Evolutionary conservation across 2,329 filamentous ascomycete species (phyloP).

Genomic region (Cladosporium cucumerinum): DNA sequence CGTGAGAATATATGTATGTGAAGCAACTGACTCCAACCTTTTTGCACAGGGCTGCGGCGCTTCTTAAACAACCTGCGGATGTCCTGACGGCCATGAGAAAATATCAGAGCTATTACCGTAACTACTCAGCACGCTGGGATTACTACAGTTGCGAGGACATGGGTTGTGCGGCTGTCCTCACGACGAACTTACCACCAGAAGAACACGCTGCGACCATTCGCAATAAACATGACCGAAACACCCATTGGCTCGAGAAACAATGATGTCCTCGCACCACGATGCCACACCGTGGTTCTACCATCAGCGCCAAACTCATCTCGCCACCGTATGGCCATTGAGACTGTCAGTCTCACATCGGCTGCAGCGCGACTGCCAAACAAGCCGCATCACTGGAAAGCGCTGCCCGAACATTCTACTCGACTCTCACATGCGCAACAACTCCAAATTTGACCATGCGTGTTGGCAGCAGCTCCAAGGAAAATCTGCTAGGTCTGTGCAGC

Average conservation of each 20-base stretch:
- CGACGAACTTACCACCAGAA: neutral
- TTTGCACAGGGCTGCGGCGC: neutral
- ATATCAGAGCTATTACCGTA: neutral
- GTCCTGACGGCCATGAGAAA: slow-evolving; percentile 1
- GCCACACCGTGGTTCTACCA: neutral
- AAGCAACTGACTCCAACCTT: neutral
- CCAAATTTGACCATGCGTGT: neutral
- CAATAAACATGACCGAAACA: neutral
- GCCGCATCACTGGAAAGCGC: neutral
- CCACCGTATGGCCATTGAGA: neutral
- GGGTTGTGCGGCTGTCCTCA: neutral
- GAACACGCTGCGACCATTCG: neutral
- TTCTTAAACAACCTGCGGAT: neutral
- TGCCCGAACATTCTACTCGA: neutral
- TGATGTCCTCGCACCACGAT: neutral
- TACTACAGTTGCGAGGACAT: neutral
- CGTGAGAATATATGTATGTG: neutral
- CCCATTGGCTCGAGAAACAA: slow-evolving; percentile 1
- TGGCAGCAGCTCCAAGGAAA: neutral
- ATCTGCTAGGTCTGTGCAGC: neutral
- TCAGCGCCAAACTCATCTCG: neutral
- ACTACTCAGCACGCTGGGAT: neutral
- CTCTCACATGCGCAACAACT: neutral
- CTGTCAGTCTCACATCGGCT: neutral
- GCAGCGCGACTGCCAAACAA: neutral